Base-by-base conservation (phyloP, 805 yeast genomes). In the Maudiozyma turicensis region DNA sequence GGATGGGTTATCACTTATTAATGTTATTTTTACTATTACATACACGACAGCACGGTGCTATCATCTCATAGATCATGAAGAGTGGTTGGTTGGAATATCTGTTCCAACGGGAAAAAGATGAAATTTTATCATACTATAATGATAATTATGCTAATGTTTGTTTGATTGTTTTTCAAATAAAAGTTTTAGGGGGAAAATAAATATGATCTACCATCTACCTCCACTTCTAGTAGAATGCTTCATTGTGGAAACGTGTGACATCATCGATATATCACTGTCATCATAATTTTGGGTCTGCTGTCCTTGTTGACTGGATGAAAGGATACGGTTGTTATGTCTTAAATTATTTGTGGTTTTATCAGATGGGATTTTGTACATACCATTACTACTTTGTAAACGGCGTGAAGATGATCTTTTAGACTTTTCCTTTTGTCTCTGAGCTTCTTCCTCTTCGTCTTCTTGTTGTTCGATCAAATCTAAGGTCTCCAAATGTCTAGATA, bases 401-500 rank as follows among this genome's bases (percentile, higher is more conserved):
- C 52, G 54, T 9, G 41, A 38, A 20, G 39, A 41, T 5, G 43
- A n/a, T 13, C 15, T 8, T 40, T 28, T 28, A 8, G 33, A 9
- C 11, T 40, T 29, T 9, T 28, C 43, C 4, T 28, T 26, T 8
- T 39, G 37, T 11, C 37, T 43, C 45, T n/a, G 37, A 20, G 26
- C 31, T 8, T 33, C 9, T 15, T 43, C 44, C 5, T 45, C 45
- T 28, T 44, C 39, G 30, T 43, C 48, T n/a, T 42, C 41, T 8
- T 51, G 50, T 29, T 13, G 26, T 43, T 60, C 58, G 35, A 59
- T 56, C 13, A 65, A 58, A 15, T 66, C 71, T 30, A 66, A 54
- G 7, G 67, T 63, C 52, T 66, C 69, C 45, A 66, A 52, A 42
- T 66, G 69, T 46, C 68, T 58, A 1, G 71, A 66, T 7, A 66